Percentiles rank a stretch among this genome's conserved stretches.
Evolutionary conservation across 176 grass and related monocot species (phyloP).

Genomic region (Avena atlantica): DNA sequence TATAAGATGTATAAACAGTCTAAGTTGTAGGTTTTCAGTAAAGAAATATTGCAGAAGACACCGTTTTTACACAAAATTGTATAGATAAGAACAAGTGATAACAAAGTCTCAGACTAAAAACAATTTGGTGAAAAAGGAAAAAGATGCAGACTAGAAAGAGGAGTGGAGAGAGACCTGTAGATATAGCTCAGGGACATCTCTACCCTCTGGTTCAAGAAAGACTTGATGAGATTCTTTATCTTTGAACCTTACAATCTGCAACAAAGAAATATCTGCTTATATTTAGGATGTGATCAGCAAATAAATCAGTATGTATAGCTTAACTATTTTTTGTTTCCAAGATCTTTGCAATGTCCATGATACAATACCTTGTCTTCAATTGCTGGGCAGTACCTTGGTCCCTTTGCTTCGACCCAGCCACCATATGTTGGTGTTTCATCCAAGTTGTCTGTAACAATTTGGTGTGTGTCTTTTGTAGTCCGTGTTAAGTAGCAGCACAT

Average conservation of each 20-base stretch:
- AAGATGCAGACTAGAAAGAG: conserved; percentile 17
- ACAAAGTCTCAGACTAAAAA: conserved; percentile 26
- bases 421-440: conserved; percentile 98
- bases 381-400: conserved; percentile 91
- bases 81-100: conserved; percentile 24
- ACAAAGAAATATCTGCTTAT: conserved; percentile 44
- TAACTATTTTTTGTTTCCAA: neutral
- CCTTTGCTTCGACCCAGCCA: conserved; percentile 97
- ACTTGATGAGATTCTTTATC: conserved; percentile 98
- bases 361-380: conserved; percentile 95
- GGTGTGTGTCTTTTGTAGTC: conserved; percentile 89
- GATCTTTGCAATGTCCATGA: neutral
- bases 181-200: conserved; percentile 95
- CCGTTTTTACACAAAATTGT: conserved; percentile 10
- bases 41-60: conserved; percentile 20
- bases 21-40: neutral
- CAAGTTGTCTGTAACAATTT: conserved; percentile 87
- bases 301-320: neutral
- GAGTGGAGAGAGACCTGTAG: conserved; percentile 65
- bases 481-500: conserved; percentile 97
- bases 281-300: neutral
- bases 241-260: conserved; percentile 96
- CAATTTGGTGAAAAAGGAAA: conserved; percentile 37
- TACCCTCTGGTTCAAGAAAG: conserved; percentile 98
- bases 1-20: conserved; percentile 36